Base-by-base conservation (phyloP, 768 basidiomycete species). In the Tricholoma matsutake region DNA sequence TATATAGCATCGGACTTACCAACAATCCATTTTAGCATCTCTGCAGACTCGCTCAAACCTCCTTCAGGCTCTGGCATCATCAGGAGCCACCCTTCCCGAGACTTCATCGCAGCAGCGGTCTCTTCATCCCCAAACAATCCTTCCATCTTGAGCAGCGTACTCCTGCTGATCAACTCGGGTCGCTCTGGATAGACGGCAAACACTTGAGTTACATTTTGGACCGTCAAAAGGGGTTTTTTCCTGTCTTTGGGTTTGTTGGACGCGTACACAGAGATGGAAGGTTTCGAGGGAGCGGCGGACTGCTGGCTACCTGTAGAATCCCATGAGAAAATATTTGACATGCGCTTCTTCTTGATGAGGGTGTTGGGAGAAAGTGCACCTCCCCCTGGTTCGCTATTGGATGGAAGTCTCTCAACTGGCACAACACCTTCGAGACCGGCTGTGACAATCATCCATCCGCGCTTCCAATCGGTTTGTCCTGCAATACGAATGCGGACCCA, bases 401-500 rank as follows among this genome's bases (percentile, higher is more conserved):
- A 73, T 37, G 67, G 72, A 59, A 41, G 62, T 7, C 51, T n/a
- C 3, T 52, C 29, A 52, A 8, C 16, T 31, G n/a, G 28, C 2
- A 70, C 41, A n/a, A 56, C 34, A 56, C 63, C 67, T 37, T 76
- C 74, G n/a, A 72, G 68, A 5, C 80, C 83, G 53, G 83, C 81
- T 61, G 77, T 79, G 5, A 97, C 77, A 6, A 88, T 83, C 79
- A 92, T 85, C 91, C 93, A 98, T 49, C 95, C 81, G 43, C 86
- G 83, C 72, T 94, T 94, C 96, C 96, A 98, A 65, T 97, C 94
- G 0, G 92, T 95, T 67, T 95, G 94, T n/a, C 96, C 96, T n/a
- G 95, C 90, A 39, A 98, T 80, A 49, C 96, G 88, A 51, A 94
- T 82, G 65, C 89, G 85, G 16, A 94, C 89, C 91, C 92, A 95